Conservation (phyloP, 768 basidiomycete genomes). For the Phlebiopsis gigantea region DNA sequence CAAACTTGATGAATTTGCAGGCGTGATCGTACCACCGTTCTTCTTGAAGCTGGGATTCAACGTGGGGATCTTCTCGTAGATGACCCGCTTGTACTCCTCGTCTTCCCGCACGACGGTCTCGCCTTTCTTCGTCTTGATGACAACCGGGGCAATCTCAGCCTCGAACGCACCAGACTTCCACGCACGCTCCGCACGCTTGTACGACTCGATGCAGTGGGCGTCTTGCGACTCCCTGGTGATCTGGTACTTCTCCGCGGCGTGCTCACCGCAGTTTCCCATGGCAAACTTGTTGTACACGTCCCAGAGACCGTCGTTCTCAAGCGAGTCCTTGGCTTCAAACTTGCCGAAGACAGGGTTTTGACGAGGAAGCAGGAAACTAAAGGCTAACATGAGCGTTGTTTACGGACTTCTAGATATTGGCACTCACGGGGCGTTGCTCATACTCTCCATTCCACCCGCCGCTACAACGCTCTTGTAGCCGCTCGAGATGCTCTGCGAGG, state of each 20-base stretch:
- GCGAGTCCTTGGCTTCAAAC: conserved; percentile 79
- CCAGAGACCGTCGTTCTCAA: conserved; percentile 91
- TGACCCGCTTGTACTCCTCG: conserved; percentile 96
- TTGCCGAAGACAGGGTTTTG: conserved; percentile 84
- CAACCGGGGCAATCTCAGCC: conserved; percentile 85
- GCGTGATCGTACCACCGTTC: conserved; percentile 84
- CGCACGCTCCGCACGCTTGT: conserved; percentile 86
- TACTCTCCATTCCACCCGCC: conserved; percentile 98
- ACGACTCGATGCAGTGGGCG: conserved; percentile 89
- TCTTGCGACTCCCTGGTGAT: conserved; percentile 90
- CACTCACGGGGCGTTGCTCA: conserved; percentile 97
- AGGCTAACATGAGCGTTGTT: neutral
- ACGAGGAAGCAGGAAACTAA: conserved; percentile 77
- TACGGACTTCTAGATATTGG: neutral
- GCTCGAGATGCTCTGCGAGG: conserved; percentile 81
- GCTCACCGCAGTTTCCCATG: conserved; percentile 97
- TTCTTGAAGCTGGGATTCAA: conserved; percentile 87
- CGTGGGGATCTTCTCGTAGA: conserved; percentile 89
- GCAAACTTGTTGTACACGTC: conserved; percentile 97
- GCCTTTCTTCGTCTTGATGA: conserved; percentile 91
- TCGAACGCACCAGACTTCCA: conserved; percentile 85
- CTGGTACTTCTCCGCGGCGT: conserved; percentile 70
- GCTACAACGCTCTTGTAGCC: conserved; percentile 85
- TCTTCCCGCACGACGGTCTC: conserved; percentile 88
- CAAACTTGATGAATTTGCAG: conserved; percentile 92